These are phyloP conservation scores for Psilocybe tampanensis DNA, from an alignment of 768 basidiomycete species.

Conservation along the genomic window DNA sequence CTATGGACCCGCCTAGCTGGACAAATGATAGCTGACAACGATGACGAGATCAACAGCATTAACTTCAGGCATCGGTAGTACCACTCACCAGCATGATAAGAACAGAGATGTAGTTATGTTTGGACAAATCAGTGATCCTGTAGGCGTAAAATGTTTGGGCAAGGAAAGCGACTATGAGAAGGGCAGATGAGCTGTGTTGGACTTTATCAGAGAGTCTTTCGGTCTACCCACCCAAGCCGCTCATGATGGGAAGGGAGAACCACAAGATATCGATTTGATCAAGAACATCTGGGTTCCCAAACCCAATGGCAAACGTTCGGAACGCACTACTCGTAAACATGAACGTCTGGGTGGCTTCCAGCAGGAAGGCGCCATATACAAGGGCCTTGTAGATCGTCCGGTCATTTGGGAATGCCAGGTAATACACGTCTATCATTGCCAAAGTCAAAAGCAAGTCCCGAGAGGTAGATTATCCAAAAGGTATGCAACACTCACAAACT, in stretches of 20 bases:
- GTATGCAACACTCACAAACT: conserved; percentile 23
- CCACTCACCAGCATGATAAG: conserved; percentile 5
- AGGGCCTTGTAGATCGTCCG: conserved; percentile 8
- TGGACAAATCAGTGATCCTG: conserved; percentile 7
- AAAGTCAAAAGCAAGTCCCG: not conserved
- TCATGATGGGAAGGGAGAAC: conserved; percentile 20
- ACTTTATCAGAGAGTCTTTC: not conserved
- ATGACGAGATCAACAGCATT: not conserved
- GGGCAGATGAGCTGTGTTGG: not conserved
- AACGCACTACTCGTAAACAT: conserved; percentile 21
- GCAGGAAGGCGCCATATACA: conserved; percentile 15
- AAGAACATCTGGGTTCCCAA: conserved; percentile 16
- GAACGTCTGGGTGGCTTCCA: conserved; percentile 20
- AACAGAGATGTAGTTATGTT: conserved; percentile 1
- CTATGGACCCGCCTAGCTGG: conserved; percentile 15
- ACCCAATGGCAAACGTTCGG: conserved; percentile 20
- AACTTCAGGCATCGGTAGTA: no score
- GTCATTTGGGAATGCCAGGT: conserved; percentile 25
- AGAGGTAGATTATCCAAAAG: not conserved
- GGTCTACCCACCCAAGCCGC: conserved; percentile 12
- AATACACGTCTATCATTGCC: conserved; percentile 20
- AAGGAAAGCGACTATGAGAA: conserved; percentile 14
- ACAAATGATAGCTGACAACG: conserved; percentile 8
- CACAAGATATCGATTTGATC: conserved; percentile 16
- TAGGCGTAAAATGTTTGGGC: conserved; percentile 17